Evolutionary conservation across 495 filamentous ascomycete genomes (phyloP), one percentile per base, ranked within the genome.

Genomic region (Neurospora sp.): DNA sequence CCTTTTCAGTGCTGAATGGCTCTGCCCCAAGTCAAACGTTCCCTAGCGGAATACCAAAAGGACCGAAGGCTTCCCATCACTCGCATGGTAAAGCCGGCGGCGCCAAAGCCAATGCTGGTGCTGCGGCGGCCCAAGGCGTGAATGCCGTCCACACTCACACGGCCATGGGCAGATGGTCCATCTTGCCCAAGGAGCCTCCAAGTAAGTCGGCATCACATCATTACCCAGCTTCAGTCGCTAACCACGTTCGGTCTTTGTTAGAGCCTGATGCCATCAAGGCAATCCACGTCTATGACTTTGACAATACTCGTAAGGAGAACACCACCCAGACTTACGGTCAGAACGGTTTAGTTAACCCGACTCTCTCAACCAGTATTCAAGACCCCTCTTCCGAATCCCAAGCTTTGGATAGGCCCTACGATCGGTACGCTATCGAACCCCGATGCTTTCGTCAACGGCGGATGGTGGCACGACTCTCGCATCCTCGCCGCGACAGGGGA

Each of bases 251-350:
- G 14, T 65, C 41, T n/a, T 27, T 35, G 70, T 6, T 73, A 90
- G 89, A 86, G 71, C 83, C 89, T 22, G 85, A 90, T 22, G 84
- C 87, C 76, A 91, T 98, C 77, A 92, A 88, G 78, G 79, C 88
- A 8, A 89, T 99, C 70, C 96, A 99, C 79, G 87, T 99, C 72
- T 99, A 98, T 84, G 96, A 99, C 82, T 99, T 99, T 79, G 96
- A 99, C 79, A 98, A 99, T 77, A 99, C 96, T 45, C 84, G 94
- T 96, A 75, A 73, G 75, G 38, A 85, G 81, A 89, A 65, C 27
- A 22, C 22, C 48, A 17, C 44, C n/a, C 40, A 27, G 14, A 22
- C 20, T 40, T 7, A 69, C 39, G 16, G 14, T 6, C 37, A 9
- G 17, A 35, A 3, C 39, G 53, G 38, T 7, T 35, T 41, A 14